phyloP scores from a whole-genome alignment of 805 yeast genomes.

The Saturnispora diversa region DNA sequence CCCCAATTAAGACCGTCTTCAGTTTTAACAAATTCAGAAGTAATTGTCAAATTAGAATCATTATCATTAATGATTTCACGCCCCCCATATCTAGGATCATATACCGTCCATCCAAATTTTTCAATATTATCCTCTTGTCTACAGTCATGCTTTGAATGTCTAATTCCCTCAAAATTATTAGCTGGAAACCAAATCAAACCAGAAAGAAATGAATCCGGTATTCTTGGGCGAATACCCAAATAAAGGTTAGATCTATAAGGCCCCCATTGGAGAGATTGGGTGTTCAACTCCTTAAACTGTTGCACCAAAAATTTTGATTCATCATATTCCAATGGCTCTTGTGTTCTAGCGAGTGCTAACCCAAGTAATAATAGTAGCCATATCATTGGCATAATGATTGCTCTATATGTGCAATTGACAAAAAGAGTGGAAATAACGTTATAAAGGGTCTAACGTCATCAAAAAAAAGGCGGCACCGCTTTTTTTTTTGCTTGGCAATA shows the following conservation, averaged over 20 bases:
- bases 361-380: constrained; percentile 10
- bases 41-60: constrained; percentile 52
- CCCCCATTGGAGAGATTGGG: constrained; percentile 72
- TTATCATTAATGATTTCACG: constrained; percentile 63
- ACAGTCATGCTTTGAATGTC: constrained; percentile 61
- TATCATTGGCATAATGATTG: no score
- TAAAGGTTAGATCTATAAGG: constrained; percentile 85
- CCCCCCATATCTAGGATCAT: constrained; percentile 87
- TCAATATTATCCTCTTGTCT: constrained; percentile 63
- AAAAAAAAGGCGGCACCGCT: neutral
- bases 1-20: constrained; percentile 73
- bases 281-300: constrained; percentile 32
- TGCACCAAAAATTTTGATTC: constrained; percentile 6
- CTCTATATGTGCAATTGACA: no score
- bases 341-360: constrained; percentile 1
- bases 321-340: constrained; percentile 11
- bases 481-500: neutral
- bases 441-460: no score
- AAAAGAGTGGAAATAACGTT: no score
- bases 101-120: constrained; percentile 77
- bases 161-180: constrained; percentile 46
- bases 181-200: constrained; percentile 87
- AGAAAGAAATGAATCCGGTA: constrained; percentile 64
- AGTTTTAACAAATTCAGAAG: constrained; percentile 69
- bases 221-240: constrained; percentile 75